Conservation (phyloP, 768 basidiomycete genomes). For the Hericium rajendrae region DNA sequence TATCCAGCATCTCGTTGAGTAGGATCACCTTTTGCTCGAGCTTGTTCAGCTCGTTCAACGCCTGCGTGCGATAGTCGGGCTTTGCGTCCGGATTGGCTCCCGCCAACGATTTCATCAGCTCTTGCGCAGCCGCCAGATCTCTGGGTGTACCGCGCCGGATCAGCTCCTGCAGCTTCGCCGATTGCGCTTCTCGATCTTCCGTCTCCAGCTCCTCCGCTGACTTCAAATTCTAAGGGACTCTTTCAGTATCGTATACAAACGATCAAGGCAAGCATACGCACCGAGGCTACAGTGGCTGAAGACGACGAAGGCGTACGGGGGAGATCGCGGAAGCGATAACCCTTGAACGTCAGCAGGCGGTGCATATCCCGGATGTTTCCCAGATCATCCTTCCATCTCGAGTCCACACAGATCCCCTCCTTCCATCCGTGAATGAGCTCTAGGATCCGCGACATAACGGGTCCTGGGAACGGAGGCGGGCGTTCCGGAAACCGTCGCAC, state of each 20-base stretch:
- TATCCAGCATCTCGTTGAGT: constrained; percentile 96
- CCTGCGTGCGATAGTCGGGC: constrained; percentile 88
- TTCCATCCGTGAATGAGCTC: constrained; percentile 94
- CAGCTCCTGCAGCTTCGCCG: constrained; percentile 96
- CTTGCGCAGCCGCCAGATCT: constrained; percentile 91
- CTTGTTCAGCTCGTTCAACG: constrained; percentile 84
- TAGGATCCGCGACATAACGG: constrained; percentile 90
- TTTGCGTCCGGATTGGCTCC: constrained; percentile 96
- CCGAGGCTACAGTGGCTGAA: constrained; percentile 31
- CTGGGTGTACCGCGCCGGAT: constrained; percentile 93
- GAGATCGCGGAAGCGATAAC: constrained; percentile 64
- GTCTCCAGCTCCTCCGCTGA: constrained; percentile 92
- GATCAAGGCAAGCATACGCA: too few species aligned
- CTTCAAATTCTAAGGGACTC: constrained; percentile 65
- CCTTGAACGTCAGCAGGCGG: constrained; percentile 86
- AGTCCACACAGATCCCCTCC: constrained; percentile 80
- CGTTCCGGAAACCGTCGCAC: constrained; percentile 96
- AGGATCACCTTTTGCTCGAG: constrained; percentile 91
- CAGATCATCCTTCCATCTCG: constrained; percentile 92
- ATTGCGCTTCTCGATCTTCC: constrained; percentile 91
- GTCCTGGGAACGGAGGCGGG: constrained; percentile 88
- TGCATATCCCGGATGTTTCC: constrained; percentile 99
- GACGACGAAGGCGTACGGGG: constrained; percentile 25
- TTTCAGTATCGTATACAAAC: too few species aligned
- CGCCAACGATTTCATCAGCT: constrained; percentile 91